A percentile compares a stretch with the other conserved stretches of the same genome.
Evolutionary conservation across 768 basidiomycete genomes (phyloP).

Genomic region (Russula vinacea): DNA sequence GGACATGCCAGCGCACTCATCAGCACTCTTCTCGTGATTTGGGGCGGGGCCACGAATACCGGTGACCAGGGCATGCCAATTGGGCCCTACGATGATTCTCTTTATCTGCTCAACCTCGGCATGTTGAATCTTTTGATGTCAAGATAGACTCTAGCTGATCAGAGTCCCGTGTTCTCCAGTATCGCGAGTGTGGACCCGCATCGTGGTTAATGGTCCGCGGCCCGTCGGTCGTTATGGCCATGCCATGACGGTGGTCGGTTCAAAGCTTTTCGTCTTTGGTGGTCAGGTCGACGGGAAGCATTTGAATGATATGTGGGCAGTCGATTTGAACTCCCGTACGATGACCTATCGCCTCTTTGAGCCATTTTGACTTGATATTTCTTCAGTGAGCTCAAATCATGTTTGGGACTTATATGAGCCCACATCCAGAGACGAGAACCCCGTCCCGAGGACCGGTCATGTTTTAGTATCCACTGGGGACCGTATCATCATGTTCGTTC

Average conservation of each 20-base stretch:
- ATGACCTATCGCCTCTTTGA: constrained; percentile 18
- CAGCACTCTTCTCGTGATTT: too few relatives aligned
- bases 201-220: constrained; percentile 57
- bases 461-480: constrained; percentile 79
- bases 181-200: constrained; percentile 91
- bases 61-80: too few relatives aligned
- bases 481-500: constrained; percentile 28
- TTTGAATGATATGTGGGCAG: constrained; percentile 91
- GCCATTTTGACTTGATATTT: constrained; percentile 15
- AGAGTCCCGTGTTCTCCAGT: constrained; percentile 45
- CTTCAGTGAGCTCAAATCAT: constrained; percentile 70
- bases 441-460: constrained; percentile 88
- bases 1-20: too few relatives aligned
- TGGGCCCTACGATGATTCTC: constrained; percentile 58
- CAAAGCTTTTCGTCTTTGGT: constrained; percentile 91
- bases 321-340: constrained; percentile 89
- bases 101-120: constrained; percentile 95
- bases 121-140: constrained; percentile 35
- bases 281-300: constrained; percentile 94
- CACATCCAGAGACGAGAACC: constrained; percentile 50
- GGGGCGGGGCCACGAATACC: too few relatives aligned
- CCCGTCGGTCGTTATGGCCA: constrained; percentile 90
- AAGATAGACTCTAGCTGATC: not conserved
- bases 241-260: constrained; percentile 86
- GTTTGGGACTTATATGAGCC: constrained; percentile 80